Conservation (phyloP, 1,139 yeast species). For the Candida buenavistaensis region DNA sequence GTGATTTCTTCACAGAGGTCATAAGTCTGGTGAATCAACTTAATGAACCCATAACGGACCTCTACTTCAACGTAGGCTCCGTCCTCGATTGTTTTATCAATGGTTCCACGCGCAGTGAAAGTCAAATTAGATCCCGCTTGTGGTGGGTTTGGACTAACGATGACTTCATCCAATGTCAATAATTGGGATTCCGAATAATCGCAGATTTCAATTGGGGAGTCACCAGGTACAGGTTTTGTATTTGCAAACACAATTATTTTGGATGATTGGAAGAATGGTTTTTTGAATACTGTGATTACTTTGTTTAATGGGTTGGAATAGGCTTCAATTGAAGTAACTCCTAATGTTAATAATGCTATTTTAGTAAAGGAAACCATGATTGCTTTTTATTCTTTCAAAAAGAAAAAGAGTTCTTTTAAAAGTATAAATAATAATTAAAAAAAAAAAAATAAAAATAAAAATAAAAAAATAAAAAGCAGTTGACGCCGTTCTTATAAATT, state of each 20-base stretch:
- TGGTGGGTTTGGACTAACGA: conserved; percentile 85
- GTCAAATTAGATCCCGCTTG: conserved; percentile 76
- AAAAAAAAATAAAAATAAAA: not conserved
- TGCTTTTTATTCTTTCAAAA: no score
- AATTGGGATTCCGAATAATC: conserved; percentile 64
- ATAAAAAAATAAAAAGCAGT: not conserved
- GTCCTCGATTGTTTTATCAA: conserved; percentile 56
- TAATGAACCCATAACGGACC: conserved; percentile 89
- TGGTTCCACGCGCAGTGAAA: conserved; percentile 68
- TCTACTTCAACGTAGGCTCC: conserved; percentile 95
- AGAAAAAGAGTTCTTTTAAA: not conserved
- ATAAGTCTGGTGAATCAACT: conserved; percentile 78
- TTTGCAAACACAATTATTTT: conserved; percentile 16
- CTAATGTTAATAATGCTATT: conserved; percentile 19
- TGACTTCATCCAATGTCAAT: conserved; percentile 59
- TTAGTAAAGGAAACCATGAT: conserved; percentile 30
- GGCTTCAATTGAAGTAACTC: conserved; percentile 7
- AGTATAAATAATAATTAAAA: not conserved
- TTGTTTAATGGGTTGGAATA: no score
- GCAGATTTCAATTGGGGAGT: conserved; percentile 79
- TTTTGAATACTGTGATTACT: conserved; percentile 20
- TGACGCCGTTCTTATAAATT: no score
- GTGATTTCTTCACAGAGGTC: conserved; percentile 87
- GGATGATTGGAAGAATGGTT: conserved; percentile 2
- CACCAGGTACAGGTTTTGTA: conserved; percentile 82